Evolutionary conservation across 148 eudicot species (phyloP), one percentile per base, ranked within the genome.

Genomic region (Cornus kousa): DNA sequence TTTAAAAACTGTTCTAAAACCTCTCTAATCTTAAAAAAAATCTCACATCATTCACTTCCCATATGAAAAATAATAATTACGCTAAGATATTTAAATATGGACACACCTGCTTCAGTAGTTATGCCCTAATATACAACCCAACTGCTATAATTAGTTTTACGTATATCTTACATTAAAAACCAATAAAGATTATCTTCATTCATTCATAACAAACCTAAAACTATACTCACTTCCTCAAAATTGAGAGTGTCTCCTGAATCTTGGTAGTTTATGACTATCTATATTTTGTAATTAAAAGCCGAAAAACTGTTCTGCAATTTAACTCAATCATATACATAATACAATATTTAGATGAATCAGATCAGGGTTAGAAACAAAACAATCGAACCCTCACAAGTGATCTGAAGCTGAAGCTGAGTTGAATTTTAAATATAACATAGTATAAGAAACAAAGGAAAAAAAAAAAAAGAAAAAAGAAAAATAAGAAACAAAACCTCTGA

Each of bases 271-370:
- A 81, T 77, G 77, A 50, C 4, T 68, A 14, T 39, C 16, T 33
- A 76, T 16, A 23, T 24, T 40, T 32, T 48, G 62, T 74, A 73
- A 60, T 28, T 9, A 62, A 68, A 33, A 73, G 50, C 82, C 68
- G 40, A 20, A 16, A 4, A 62, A 62, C 14, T 57, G 37, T 53
- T 67, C 35, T 68, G 55, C 55, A 74, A 50, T 35, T 80, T 55
- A 53, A 64, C 46, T 72, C 81, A 57, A 77, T 31, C 74, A 73
- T 67, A 77, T 82, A 43, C 84, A 82, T 72, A 28, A 28, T 72
- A 60, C 72, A 81, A 64, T 70, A 78, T 74, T 74, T 22, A 83
- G 72, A 83, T 65, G 60, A 71, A 50, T 70, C 76, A 74, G 82
- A 74, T 75, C 31, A 43, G 83, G 40, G 75, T 70, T 40, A 72